Percentiles rank a stretch among this genome's conserved stretches.
Evolutionary conservation across 441 rosid genomes (phyloP).

Genomic region (Geranium incanum): DNA sequence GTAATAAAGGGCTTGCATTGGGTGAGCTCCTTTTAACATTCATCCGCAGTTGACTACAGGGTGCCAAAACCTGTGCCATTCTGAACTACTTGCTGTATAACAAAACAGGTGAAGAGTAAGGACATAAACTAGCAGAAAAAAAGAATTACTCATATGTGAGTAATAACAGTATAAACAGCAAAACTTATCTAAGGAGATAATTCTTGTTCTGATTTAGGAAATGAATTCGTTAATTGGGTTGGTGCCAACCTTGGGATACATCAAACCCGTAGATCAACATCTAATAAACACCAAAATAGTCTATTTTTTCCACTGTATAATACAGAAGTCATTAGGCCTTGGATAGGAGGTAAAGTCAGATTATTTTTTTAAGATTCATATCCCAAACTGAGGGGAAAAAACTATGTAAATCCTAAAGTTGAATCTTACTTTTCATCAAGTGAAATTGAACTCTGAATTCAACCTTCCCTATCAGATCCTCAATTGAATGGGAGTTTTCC

Average conservation of each 20-base stretch:
- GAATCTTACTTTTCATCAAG: neutral
- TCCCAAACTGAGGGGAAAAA: neutral
- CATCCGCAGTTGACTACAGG: slow-evolving; percentile 74
- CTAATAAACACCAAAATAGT: neutral
- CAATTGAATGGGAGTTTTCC: neutral
- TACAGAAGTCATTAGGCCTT: neutral
- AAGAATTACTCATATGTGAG: neutral
- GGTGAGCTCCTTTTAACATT: slow-evolving; percentile 47
- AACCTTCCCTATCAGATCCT: neutral
- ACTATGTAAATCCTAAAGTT: neutral
- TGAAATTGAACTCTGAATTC: neutral
- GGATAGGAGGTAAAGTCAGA: neutral
- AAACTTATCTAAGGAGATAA: neutral
- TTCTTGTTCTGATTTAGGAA: neutral
- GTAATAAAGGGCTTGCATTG: slow-evolving; percentile 34
- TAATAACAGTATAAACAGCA: neutral
- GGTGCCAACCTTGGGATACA: neutral
- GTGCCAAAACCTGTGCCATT: slow-evolving; percentile 88
- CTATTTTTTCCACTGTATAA: neutral
- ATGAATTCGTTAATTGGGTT: neutral
- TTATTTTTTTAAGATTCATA: neutral
- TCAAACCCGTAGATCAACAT: neutral
- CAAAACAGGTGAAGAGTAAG: neutral
- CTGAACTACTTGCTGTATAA: slow-evolving; percentile 26
- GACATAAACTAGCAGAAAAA: neutral